phyloP scores from a whole-genome alignment of 1,284 basidiomycete genomes.

The Cryptococcus neoformans region DNA sequence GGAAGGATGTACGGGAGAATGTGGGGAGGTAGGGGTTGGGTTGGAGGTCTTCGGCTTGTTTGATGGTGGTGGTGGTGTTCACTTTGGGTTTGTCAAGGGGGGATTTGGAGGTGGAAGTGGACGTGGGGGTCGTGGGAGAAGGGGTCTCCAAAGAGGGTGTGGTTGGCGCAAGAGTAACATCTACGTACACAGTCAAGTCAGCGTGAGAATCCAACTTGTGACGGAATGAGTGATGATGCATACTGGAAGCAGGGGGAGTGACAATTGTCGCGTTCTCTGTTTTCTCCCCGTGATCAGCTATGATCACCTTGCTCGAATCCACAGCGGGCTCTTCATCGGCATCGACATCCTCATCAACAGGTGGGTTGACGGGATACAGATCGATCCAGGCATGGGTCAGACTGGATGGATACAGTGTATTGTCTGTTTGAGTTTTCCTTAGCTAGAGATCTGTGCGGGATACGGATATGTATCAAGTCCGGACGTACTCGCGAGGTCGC shows the following conservation, averaged over 20 bases:
- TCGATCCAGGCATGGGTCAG: slow-evolving; percentile 28
- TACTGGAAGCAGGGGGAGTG: too few relatives aligned
- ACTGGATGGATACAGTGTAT: slow-evolving; percentile 5
- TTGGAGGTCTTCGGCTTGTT: slow-evolving; percentile 8
- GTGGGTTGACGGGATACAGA: slow-evolving; percentile 26
- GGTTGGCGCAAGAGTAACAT: too few relatives aligned
- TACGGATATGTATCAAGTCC: too few relatives aligned
- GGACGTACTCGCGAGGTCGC: slow-evolving; percentile 13
- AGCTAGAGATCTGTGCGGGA: too few relatives aligned
- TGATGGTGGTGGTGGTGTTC: neutral
- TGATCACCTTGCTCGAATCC: too few relatives aligned
- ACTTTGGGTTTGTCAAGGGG: slow-evolving; percentile 1
- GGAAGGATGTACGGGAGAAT: slow-evolving; percentile 30
- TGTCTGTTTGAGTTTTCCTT: neutral
- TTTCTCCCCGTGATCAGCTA: too few relatives aligned
- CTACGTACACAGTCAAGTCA: too few relatives aligned
- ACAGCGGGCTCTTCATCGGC: neutral
- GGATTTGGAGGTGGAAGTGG: neutral
- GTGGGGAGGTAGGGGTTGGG: slow-evolving; percentile 32
- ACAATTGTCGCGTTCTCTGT: too few relatives aligned
- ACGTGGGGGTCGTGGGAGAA: neutral
- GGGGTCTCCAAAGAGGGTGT: too few relatives aligned
- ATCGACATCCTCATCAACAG: neutral
- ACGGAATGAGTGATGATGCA: too few relatives aligned
- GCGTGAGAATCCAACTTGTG: too few relatives aligned